A percentile compares a stretch with the other conserved stretches of the same genome.
Conservation (phyloP, 2,329 filamentous ascomycete genomes). For the Fusarium musae region DNA sequence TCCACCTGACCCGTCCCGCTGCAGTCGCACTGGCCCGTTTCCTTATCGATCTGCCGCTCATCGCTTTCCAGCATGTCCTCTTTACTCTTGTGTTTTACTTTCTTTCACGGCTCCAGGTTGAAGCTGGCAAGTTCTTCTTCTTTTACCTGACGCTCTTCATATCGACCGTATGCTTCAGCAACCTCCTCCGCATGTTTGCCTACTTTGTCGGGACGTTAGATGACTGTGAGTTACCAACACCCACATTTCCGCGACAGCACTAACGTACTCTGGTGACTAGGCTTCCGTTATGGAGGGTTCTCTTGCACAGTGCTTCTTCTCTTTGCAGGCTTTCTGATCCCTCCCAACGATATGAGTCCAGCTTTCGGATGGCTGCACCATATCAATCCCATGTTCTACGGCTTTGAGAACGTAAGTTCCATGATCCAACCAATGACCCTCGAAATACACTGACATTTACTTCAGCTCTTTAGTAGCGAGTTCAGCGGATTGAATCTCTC, state of each 20-base stretch:
- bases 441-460: not conserved
- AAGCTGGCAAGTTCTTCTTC: not conserved
- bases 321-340: not conserved
- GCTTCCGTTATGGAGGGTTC: not conserved
- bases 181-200: not conserved
- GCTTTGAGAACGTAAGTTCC: not conserved
- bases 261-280: not conserved
- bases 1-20: not conserved
- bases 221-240: not conserved
- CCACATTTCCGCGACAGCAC: not conserved
- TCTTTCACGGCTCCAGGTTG: not conserved
- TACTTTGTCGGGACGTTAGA: not conserved
- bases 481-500: not conserved
- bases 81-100: not conserved
- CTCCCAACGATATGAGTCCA: not conserved
- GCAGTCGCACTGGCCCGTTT: not conserved
- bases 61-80: not conserved
- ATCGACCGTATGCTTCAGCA: not conserved
- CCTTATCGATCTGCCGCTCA: not conserved
- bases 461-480: not conserved
- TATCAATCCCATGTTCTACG: not conserved
- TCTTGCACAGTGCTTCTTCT: not conserved
- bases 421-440: rapidly evolving
- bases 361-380: not conserved
- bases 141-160: not conserved